Base-by-base conservation (phyloP, 75 land plant genomes). In the Picea sitchensis region DNA sequence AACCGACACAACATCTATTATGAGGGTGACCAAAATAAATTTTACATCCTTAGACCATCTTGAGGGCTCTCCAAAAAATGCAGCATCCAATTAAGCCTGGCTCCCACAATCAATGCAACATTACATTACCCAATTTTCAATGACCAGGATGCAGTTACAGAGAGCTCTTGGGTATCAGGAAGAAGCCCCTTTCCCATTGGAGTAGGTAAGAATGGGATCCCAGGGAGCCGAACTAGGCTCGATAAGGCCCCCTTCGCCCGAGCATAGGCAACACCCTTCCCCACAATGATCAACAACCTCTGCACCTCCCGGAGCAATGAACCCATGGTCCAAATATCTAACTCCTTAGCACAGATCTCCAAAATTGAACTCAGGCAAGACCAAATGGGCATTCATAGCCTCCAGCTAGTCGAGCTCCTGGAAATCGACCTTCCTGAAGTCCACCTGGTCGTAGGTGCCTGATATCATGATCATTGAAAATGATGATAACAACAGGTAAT, bases 151-250 rank as follows among this genome's bases (percentile, higher is more conserved):
- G 98, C 99, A 1, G 91, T 88, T 3, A 95, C 95, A 6, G 98
- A 91, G 1, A 97, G 81, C 62, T 85, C 89, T 58, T 97, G 99
- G 0, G 86, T 81, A 82, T 97, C 99, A 4, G 98, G 79, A 60
- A 97, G 9, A 79, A 97, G 76, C 5, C 99, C 99, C 80, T 97
- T 97, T 26, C 95, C 98, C 99, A 97, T 97, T 1, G 99, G 99
- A 0, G 98, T 94, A 0, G 99, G 94, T 73, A 97, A 76, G 78
- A 97, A 97, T 1, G 99, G 99, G 18, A 95, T 94, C 34, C 95
- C 92, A 1, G 99, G 91, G 8, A 38, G 63, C 65, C 91, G 92
- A 30, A 97, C 84, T 31, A 97, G 59, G 32, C 80, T 81, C 79
- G 79, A 83, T 62, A 97, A 36, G 5, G 81, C 79, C 4, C 62